These are phyloP conservation scores for Venturia oleaginea DNA, from an alignment of 2,329 filamentous ascomycete genomes.

Conservation along the genomic window DNA sequence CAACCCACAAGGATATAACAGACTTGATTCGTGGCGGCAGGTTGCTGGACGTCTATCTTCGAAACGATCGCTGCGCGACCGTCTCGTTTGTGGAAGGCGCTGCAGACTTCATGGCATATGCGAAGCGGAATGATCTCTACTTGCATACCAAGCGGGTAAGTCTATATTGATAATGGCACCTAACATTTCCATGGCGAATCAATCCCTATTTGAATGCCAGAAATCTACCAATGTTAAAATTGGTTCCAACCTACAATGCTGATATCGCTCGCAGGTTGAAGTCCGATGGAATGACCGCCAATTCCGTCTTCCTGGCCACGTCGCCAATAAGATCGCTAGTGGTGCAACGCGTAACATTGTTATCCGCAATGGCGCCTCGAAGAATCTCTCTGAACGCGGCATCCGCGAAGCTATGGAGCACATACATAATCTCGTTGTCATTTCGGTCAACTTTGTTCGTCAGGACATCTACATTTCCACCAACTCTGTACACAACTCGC, in stretches of 20 bases:
- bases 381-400: conserved; percentile 48
- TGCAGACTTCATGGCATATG: conserved; percentile 56
- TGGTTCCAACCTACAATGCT: not conserved
- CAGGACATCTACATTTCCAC: conserved; percentile 60
- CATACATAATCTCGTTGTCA: conserved; percentile 67
- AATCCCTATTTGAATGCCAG: not conserved
- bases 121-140: conserved; percentile 57
- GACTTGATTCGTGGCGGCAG: conserved; percentile 59
- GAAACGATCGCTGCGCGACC: conserved; percentile 50
- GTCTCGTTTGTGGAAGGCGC: conserved; percentile 61
- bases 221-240: not conserved
- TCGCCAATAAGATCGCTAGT: conserved; percentile 52
- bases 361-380: conserved; percentile 47
- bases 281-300: conserved; percentile 64
- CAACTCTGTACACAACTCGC: conserved; percentile 67
- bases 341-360: conserved; percentile 69
- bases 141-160: conserved; percentile 59
- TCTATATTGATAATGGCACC: conserved; percentile 7
- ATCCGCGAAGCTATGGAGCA: conserved; percentile 71
- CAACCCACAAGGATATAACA: conserved; percentile 57
- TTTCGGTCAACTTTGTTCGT: conserved; percentile 51
- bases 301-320: conserved; percentile 53
- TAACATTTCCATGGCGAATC: not conserved
- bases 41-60: conserved; percentile 59
- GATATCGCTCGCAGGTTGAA: conserved; percentile 46